A percentile compares a stretch with the other conserved stretches of the same genome.
Conservation (phyloP, 2,329 filamentous ascomycete genomes). For the Pseudonectria foliicola region DNA sequence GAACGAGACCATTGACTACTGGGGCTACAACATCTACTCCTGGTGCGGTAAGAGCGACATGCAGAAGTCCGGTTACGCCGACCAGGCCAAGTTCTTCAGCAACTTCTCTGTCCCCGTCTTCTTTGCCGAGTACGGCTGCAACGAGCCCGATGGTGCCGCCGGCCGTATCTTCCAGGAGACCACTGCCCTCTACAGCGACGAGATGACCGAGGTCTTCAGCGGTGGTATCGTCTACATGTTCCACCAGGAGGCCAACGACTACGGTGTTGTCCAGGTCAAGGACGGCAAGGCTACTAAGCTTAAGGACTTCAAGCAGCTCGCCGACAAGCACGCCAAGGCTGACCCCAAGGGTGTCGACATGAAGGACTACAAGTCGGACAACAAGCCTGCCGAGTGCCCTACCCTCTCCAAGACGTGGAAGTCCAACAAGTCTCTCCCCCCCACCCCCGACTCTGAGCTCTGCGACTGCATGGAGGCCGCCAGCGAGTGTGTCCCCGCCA, state of each 20-base stretch:
- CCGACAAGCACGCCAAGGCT: slow-evolving; percentile 60
- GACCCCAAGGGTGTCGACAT: slow-evolving; percentile 60
- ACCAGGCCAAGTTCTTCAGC: slow-evolving; percentile 77
- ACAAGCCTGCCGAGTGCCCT: slow-evolving; percentile 68
- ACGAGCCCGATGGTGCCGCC: slow-evolving; percentile 50
- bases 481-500: slow-evolving; percentile 61
- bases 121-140: slow-evolving; percentile 99
- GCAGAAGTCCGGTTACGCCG: slow-evolving; percentile 68
- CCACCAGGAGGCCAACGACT: slow-evolving; percentile 85
- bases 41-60: slow-evolving; percentile 90
- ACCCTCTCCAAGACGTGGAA: slow-evolving; percentile 57
- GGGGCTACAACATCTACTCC: slow-evolving; percentile 99
- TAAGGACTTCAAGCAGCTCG: slow-evolving; percentile 67
- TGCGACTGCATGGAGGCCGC: slow-evolving; percentile 81
- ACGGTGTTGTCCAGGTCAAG: slow-evolving; percentile 63
- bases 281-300: slow-evolving; percentile 57
- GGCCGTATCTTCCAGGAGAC: slow-evolving; percentile 83
- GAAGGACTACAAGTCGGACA: slow-evolving; percentile 64
- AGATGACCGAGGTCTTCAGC: slow-evolving; percentile 85
- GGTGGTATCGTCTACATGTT: slow-evolving; percentile 99
- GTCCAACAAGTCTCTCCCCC: slow-evolving; percentile 61
- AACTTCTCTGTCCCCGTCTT: slow-evolving; percentile 92
- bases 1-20: slow-evolving; percentile 76
- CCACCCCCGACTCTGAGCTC: slow-evolving; percentile 67
- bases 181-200: slow-evolving; percentile 63